phyloP scores from a whole-genome alignment of 176 grass and related monocot genomes.

The Zoysia japonica region DNA sequence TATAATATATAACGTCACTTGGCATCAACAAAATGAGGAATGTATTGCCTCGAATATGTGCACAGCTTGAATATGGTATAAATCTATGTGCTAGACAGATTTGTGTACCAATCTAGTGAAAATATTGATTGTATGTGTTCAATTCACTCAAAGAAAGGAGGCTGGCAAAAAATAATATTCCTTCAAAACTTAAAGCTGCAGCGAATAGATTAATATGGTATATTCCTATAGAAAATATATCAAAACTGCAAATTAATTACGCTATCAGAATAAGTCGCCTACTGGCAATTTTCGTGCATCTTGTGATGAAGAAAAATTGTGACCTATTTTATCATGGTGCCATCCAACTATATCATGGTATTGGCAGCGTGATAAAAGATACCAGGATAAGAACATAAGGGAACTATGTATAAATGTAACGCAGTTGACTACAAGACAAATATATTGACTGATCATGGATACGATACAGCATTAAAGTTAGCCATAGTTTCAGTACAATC shows the following conservation, averaged over 20 bases:
- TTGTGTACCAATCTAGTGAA: neutral
- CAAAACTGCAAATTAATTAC: neutral
- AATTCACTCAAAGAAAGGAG: neutral
- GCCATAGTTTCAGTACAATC: conserved; percentile 14
- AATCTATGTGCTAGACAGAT: neutral
- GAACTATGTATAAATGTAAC: too few species aligned
- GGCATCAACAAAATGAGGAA: conserved; percentile 2
- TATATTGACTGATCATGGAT: neutral
- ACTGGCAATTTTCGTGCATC: neutral
- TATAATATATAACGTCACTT: neutral
- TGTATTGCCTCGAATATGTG: neutral
- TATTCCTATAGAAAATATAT: neutral
- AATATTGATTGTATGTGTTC: neutral
- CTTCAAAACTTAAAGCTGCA: neutral
- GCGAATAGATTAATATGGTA: conserved; percentile 2
- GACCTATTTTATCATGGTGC: too few species aligned
- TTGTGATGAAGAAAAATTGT: too few species aligned
- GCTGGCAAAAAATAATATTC: neutral
- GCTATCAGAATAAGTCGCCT: neutral
- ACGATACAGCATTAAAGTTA: neutral
- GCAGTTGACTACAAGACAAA: neutral
- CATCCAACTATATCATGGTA: too few species aligned
- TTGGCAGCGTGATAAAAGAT: neutral
- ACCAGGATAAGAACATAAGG: too few species aligned
- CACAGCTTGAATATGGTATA: neutral